A percentile compares a stretch with the other conserved stretches of the same genome.
Evolutionary conservation across 371 early-diverging fungal species (phyloP).

Genomic region (Smittium culicis): DNA sequence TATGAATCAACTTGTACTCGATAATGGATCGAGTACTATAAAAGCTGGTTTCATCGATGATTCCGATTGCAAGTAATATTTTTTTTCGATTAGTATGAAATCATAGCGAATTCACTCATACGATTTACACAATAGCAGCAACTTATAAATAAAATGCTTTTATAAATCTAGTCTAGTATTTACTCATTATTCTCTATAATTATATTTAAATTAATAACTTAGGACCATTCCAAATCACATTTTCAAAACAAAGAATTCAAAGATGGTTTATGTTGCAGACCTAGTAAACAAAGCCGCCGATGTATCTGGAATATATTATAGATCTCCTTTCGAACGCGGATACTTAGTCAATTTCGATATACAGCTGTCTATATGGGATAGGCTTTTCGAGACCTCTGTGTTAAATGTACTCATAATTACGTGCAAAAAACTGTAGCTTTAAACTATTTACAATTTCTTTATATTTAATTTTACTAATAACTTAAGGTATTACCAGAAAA

Average conservation of each 20-base stretch:
- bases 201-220: constrained; percentile 13
- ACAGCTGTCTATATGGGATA: constrained; percentile 64
- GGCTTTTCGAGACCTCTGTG: constrained; percentile 44
- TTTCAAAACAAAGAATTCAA: constrained; percentile 44
- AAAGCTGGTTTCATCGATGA: too few species aligned
- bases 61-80: too few species aligned
- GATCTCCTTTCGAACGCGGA: constrained; percentile 69
- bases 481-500: constrained; percentile 41
- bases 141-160: too few species aligned
- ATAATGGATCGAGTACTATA: too few species aligned
- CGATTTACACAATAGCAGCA: too few species aligned
- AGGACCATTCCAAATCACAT: constrained; percentile 49
- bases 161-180: too few species aligned
- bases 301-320: constrained; percentile 57
- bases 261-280: constrained; percentile 49
- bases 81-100: constrained; percentile 9
- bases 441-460: constrained; percentile 13
- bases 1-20: too few species aligned
- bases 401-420: constrained; percentile 20
- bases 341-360: constrained; percentile 62
- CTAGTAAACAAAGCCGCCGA: constrained; percentile 48
- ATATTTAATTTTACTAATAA: too few species aligned
- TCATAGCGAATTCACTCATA: too few species aligned
- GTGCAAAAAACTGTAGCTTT: neutral
- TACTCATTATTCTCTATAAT: neutral